Base-by-base conservation (phyloP, 139 green algal genomes). In the Volvox africanus region DNA sequence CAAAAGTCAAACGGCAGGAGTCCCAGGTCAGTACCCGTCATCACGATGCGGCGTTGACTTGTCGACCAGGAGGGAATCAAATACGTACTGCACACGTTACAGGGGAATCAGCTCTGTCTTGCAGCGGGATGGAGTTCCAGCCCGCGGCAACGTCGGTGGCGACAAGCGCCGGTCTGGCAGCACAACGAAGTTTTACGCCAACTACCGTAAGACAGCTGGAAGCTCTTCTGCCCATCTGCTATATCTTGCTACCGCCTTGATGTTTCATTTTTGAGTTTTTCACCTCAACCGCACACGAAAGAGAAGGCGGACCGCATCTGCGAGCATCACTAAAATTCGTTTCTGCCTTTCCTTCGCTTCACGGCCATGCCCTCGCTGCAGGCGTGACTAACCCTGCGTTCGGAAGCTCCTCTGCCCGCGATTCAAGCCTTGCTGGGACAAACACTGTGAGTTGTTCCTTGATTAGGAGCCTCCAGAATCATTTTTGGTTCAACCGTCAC, bases 371-470 rank as follows among this genome's bases (percentile, higher is more conserved):
- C 44, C 44, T 55, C 65, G 30, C 78, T 67, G 37, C 78, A 84
- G 78, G 78, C 35, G 20, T 65, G 5, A 33, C 78, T 17, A 84
- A 62, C 36, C 36, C 80, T 35, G 55, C 80, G 12, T 86, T 73
- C n/a, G 80, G 80, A 37, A 73, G 80, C 55, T 55, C 80, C 50
- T 44, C 50, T 24, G 26, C 80, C 13, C 80, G 80, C 14, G 80
- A 86, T 24, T 86, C 80, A 20, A 86, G 55, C 55, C 24, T 86
- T 50, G 80, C 80, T 28, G 80, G 80, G 1, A 86, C 80, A 28
- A 86, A 55, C 44, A 55, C 44, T 55, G 44, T 55, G 44, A 55
- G 44, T 55, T 9, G 44, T 55, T 55, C 44, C 44, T 55, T 55
- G 44, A 55, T 55, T 55, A 5, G 44, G 44, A 55, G 9, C 44